Conservation (phyloP, 108 stramenopile species). For the Bacterosira constricta region DNA sequence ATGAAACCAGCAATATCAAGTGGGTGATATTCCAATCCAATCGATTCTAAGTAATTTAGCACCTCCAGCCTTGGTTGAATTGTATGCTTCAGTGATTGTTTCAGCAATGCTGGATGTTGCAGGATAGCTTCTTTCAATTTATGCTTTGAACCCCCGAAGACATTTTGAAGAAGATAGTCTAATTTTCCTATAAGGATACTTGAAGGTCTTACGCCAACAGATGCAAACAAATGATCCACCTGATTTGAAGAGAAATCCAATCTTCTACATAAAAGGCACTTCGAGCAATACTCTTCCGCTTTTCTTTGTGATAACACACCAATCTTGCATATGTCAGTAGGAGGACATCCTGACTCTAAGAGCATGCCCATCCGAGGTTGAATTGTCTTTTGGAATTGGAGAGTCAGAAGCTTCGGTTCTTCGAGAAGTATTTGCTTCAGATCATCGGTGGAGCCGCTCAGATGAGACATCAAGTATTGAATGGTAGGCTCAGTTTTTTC, state of each 20-base stretch:
- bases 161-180: conserved; percentile 32
- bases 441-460: conserved; percentile 6
- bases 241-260: conserved; percentile 18
- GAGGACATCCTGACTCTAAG: conserved; percentile 2
- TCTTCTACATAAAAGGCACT: conserved; percentile 9
- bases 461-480: conserved; percentile 15
- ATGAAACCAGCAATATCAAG: conserved; percentile 20
- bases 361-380: conserved; percentile 21
- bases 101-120: conserved; percentile 12
- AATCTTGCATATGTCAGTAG: conserved; percentile 16
- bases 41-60: conserved; percentile 14
- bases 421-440: conserved; percentile 18
- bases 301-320: conserved; percentile 5
- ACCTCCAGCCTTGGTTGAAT: conserved; percentile 18
- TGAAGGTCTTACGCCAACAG: neutral
- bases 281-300: conserved; percentile 12
- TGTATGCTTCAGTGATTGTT: conserved; percentile 14
- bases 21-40: conserved; percentile 22
- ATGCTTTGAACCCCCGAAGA: conserved; percentile 13
- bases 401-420: conserved; percentile 21
- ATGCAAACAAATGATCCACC: conserved; percentile 11
- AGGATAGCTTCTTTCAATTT: conserved; percentile 26
- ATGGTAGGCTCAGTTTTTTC: neutral
- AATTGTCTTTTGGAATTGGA: conserved; percentile 17
- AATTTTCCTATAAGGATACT: neutral